These are phyloP conservation scores for Phytophthora syringae DNA, from an alignment of 352 stramenopile species.

Conservation along the genomic window DNA sequence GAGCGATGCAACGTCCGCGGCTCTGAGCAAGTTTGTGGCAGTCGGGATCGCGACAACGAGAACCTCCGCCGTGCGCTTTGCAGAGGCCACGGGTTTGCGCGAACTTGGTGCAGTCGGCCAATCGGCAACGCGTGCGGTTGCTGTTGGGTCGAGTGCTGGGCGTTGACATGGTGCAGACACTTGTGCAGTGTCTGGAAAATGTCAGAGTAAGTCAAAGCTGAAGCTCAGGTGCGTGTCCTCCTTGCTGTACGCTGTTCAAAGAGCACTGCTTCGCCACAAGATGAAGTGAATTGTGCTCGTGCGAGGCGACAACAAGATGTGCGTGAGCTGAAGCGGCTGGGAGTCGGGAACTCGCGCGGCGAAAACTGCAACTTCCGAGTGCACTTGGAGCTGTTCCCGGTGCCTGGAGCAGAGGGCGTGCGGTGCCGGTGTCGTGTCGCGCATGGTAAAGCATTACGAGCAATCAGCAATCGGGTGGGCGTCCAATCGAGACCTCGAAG, in stretches of 20 bases:
- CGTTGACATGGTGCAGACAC: constrained; percentile 31
- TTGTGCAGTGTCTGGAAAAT: constrained; percentile 25
- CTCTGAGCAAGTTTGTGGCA: constrained; percentile 84
- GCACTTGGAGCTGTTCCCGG: constrained; percentile 16
- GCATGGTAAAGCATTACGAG: constrained; percentile 13
- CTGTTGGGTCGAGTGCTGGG: constrained; percentile 45
- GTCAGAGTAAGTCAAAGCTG: constrained; percentile 22
- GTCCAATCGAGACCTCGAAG: constrained; percentile 23
- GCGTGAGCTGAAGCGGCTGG: constrained; percentile 29
- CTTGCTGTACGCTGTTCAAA: constrained; percentile 33
- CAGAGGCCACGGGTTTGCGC: constrained; percentile 79
- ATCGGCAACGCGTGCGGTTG: constrained; percentile 72
- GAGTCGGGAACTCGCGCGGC: constrained; percentile 14
- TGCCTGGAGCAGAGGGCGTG: constrained; percentile 1
- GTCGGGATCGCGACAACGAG: constrained; percentile 70
- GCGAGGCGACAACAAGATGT: constrained; percentile 34
- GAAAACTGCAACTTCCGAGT: constrained; percentile 15
- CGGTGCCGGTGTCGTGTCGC: constrained; percentile 14
- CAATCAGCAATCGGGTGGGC: constrained; percentile 29
- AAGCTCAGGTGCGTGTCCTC: not conserved
- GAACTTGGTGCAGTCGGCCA: constrained; percentile 78
- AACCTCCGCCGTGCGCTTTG: constrained; percentile 84
- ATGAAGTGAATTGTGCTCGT: not conserved
- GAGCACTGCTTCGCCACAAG: not conserved
- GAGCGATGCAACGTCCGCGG: constrained; percentile 74